Percentiles rank a stretch among this genome's conserved stretches.
Conservation (phyloP, 768 basidiomycete genomes). For the Cystobasidium tubakii region DNA sequence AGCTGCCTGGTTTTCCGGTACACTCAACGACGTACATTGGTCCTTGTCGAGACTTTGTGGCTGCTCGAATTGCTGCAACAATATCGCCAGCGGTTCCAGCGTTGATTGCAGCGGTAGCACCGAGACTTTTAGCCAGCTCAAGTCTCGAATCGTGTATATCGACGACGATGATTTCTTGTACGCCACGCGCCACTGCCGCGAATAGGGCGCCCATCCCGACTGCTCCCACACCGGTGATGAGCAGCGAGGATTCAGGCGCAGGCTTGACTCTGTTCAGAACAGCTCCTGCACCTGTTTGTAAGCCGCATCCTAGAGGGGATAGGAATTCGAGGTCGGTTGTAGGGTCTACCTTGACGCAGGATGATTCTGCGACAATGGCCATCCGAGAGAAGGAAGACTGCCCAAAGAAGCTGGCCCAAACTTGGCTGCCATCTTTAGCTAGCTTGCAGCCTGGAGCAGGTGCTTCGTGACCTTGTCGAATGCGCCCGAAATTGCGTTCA, state of each 20-base stretch:
- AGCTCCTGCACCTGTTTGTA: constrained; percentile 39
- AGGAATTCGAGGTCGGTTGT: constrained; percentile 36
- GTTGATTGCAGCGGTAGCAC: neutral
- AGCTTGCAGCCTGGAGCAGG: neutral
- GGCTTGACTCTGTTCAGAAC: constrained; percentile 20
- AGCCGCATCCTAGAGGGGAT: constrained; percentile 43
- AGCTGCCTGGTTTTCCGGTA: neutral
- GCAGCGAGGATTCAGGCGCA: neutral
- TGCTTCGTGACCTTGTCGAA: constrained; percentile 1
- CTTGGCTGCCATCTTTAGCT: neutral
- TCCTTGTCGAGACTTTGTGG: neutral
- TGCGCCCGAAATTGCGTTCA: neutral
- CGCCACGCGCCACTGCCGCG: constrained; percentile 37
- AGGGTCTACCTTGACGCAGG: constrained; percentile 36
- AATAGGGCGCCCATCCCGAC: constrained; percentile 44
- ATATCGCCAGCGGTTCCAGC: neutral
- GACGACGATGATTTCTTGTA: constrained; percentile 42
- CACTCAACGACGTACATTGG: neutral
- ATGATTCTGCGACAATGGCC: neutral
- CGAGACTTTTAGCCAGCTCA: neutral
- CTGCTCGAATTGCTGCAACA: neutral
- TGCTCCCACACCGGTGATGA: constrained; percentile 42
- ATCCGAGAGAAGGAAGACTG: constrained; percentile 17
- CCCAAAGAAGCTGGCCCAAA: neutral
- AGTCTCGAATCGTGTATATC: constrained; percentile 39